Percentiles rank a stretch among this genome's conserved stretches.
phyloP scores from a whole-genome alignment of 192 early-diverging fungal genomes.

The Thamnidium elegans region DNA sequence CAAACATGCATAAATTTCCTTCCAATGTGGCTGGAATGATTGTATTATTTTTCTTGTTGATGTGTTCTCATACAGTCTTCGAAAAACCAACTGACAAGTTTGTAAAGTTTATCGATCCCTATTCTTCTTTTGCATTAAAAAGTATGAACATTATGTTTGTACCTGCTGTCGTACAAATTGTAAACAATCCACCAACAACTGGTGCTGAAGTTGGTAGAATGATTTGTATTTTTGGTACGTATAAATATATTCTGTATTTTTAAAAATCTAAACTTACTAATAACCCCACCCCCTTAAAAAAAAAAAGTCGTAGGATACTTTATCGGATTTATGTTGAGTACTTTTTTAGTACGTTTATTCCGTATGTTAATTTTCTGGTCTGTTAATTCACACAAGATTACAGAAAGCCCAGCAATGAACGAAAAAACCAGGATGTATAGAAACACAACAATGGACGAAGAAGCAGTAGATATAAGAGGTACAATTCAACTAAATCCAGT shows the following conservation, averaged over 20 bases:
- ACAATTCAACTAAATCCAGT: neutral
- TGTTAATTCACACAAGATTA: neutral
- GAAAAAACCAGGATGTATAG: neutral
- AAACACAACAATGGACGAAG: neutral
- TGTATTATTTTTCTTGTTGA: constrained; percentile 5
- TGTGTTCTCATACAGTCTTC: neutral
- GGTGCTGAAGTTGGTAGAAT: constrained; percentile 3
- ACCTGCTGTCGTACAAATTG: constrained; percentile 9
- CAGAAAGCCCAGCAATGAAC: neutral
- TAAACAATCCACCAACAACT: constrained; percentile 11
- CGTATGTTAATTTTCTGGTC: neutral
- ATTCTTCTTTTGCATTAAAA: constrained; percentile 10
- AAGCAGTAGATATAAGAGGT: neutral
- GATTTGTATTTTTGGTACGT: neutral
- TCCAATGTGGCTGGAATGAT: constrained; percentile 17
- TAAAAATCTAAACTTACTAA: neutral
- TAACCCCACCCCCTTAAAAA: neutral
- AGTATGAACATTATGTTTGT: constrained; percentile 26
- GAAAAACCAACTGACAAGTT: neutral
- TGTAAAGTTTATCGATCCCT: constrained; percentile 2
- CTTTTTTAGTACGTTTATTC: neutral
- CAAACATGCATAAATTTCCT: constrained; percentile 9
- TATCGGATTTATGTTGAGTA: constrained; percentile 1
- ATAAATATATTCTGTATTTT: neutral
- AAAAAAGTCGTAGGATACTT: constrained; percentile 1